phyloP scores from a whole-genome alignment of 805 yeast species.

The Lipomyces sp. region DNA sequence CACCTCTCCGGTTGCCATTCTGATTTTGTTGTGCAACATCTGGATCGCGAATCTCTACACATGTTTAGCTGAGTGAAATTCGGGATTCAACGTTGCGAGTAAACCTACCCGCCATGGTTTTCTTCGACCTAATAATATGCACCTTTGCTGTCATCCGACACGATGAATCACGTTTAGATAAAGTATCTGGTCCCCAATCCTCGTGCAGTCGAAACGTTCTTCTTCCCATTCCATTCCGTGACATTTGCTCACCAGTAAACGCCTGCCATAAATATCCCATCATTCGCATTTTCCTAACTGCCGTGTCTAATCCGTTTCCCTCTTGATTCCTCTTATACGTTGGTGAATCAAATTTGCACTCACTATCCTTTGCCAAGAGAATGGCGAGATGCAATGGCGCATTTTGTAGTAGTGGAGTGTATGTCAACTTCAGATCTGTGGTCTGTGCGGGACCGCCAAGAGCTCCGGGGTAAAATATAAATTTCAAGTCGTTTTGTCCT shows the following conservation, averaged over 20 bases:
- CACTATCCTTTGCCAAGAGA: conserved; percentile 76
- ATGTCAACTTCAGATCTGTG: conserved; percentile 48
- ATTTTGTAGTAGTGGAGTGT: conserved; percentile 62
- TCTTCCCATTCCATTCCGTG: conserved; percentile 73
- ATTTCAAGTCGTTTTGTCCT: conserved; percentile 63
- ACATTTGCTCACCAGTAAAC: conserved; percentile 88
- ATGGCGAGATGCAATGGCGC: conserved; percentile 84
- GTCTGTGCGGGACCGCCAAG: background rate
- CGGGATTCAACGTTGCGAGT: background rate
- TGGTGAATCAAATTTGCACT: conserved; percentile 60
- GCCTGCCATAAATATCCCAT: conserved; percentile 91
- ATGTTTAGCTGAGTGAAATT: background rate
- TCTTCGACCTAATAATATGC: conserved; percentile 73
- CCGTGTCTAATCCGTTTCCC: conserved; percentile 69
- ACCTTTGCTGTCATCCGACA: conserved; percentile 68
- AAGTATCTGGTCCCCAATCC: conserved; percentile 60
- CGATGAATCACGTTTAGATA: conserved; percentile 53
- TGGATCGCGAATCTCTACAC: conserved; percentile 68
- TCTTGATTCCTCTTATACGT: conserved; percentile 54
- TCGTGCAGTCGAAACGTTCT: conserved; percentile 78
- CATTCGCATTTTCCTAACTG: conserved; percentile 72
- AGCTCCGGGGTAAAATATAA: conserved; percentile 46
- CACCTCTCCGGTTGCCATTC: conserved; percentile 73
- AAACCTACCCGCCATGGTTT: conserved; percentile 53
- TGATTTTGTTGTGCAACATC: conserved; percentile 86